phyloP scores from a whole-genome alignment of 179 eudicot species.

The Silene coronaria region DNA sequence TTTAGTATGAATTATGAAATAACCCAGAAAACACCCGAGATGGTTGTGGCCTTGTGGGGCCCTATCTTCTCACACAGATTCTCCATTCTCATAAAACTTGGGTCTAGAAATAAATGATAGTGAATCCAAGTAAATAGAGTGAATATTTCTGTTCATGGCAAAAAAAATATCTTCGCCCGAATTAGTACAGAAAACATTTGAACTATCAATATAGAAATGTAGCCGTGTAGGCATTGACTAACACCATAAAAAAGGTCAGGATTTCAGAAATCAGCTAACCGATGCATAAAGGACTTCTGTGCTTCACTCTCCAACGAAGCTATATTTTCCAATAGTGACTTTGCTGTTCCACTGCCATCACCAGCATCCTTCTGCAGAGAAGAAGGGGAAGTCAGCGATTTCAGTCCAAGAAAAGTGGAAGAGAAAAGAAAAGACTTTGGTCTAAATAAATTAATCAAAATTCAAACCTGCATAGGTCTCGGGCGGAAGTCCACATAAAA shows the following conservation, averaged over 20 bases:
- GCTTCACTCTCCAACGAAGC: slow-evolving; percentile 87
- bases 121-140: too few relatives aligned
- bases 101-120: neutral
- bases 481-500: slow-evolving; percentile 57
- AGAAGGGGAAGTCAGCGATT: neutral
- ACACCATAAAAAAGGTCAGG: neutral
- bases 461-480: slow-evolving; percentile 34
- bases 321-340: slow-evolving; percentile 72
- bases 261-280: slow-evolving; percentile 42
- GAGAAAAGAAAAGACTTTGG: neutral
- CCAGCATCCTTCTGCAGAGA: slow-evolving; percentile 53
- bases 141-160: neutral
- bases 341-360: slow-evolving; percentile 81
- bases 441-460: neutral
- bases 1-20: too few relatives aligned
- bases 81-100: neutral
- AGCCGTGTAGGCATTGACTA: neutral
- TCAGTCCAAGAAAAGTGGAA: slow-evolving; percentile 2
- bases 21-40: neutral
- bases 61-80: neutral
- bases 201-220: neutral
- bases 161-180: neutral
- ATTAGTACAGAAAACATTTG: neutral
- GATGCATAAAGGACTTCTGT: slow-evolving; percentile 93
- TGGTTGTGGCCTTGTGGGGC: neutral